Percentiles rank a stretch among this genome's conserved stretches.
Conservation (phyloP, 441 rosid species). For the Populus hybrid region DNA sequence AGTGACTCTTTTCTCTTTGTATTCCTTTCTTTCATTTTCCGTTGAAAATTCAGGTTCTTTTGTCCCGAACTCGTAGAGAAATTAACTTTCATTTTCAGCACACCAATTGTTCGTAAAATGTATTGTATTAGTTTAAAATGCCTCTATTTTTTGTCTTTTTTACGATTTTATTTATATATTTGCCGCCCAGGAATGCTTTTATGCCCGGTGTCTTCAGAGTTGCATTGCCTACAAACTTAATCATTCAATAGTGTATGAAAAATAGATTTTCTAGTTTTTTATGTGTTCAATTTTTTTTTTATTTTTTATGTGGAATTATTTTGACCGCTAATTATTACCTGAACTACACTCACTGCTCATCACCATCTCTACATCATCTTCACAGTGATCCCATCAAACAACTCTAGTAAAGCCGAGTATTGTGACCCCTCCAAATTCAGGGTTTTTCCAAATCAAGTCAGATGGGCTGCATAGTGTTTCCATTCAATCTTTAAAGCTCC, state of each 20-base stretch:
- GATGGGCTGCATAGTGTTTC: too few relatives aligned
- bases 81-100: constrained; percentile 1
- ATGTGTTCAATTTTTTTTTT: neutral
- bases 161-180: neutral
- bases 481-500: neutral
- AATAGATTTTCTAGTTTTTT: neutral
- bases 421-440: too few relatives aligned
- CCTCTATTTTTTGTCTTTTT: neutral
- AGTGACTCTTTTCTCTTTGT: neutral
- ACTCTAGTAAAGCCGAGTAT: too few relatives aligned
- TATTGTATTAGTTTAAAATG: neutral
- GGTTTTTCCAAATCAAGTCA: too few relatives aligned
- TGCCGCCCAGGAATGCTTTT: too few relatives aligned
- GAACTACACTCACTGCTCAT: neutral
- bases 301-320: neutral
- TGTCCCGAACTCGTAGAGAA: neutral
- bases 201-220: too few relatives aligned
- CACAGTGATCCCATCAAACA: too few relatives aligned
- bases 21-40: neutral
- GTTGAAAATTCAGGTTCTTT: neutral
- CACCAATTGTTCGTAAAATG: constrained; percentile 35
- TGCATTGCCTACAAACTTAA: too few relatives aligned
- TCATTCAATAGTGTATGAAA: too few relatives aligned
- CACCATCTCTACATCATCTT: neutral
- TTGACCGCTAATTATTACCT: neutral